These are phyloP conservation scores for Urostyla sp. DNA, from an alignment of 73 alveolate species.

Conservation along the genomic window DNA sequence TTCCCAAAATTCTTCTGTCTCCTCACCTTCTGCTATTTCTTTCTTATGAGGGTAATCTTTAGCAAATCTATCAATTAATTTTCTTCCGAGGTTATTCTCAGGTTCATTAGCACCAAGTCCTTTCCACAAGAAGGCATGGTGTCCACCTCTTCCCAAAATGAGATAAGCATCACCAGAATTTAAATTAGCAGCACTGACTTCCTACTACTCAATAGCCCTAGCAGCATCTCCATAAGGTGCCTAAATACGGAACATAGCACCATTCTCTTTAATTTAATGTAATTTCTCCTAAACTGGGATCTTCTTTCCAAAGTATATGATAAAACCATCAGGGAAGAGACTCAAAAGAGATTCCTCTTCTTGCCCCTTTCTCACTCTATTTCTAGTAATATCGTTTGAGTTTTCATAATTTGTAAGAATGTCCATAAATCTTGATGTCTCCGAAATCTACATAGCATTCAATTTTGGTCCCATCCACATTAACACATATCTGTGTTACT, in stretches of 20 bases:
- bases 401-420: constrained; percentile 32
- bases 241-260: constrained; percentile 37
- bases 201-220: constrained; percentile 52
- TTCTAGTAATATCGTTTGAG: constrained; percentile 47
- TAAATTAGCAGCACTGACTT: constrained; percentile 10
- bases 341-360: constrained; percentile 53
- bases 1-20: constrained; percentile 66
- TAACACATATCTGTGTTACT: constrained; percentile 29
- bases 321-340: constrained; percentile 53
- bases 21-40: constrained; percentile 50
- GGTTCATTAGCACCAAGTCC: constrained; percentile 60
- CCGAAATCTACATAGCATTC: not conserved
- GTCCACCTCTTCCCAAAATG: constrained; percentile 27
- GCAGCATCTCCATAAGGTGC: constrained; percentile 58
- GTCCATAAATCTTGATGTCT: constrained; percentile 28
- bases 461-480: constrained; percentile 67
- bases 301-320: constrained; percentile 46
- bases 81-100: constrained; percentile 38
- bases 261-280: constrained; percentile 14
- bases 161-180: constrained; percentile 63
- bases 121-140: constrained; percentile 51
- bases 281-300: constrained; percentile 15
- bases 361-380: constrained; percentile 58
- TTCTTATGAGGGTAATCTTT: constrained; percentile 5
- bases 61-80: not conserved